phyloP scores from a whole-genome alignment of 2,329 filamentous ascomycete species.

The Elsinoe australis region DNA sequence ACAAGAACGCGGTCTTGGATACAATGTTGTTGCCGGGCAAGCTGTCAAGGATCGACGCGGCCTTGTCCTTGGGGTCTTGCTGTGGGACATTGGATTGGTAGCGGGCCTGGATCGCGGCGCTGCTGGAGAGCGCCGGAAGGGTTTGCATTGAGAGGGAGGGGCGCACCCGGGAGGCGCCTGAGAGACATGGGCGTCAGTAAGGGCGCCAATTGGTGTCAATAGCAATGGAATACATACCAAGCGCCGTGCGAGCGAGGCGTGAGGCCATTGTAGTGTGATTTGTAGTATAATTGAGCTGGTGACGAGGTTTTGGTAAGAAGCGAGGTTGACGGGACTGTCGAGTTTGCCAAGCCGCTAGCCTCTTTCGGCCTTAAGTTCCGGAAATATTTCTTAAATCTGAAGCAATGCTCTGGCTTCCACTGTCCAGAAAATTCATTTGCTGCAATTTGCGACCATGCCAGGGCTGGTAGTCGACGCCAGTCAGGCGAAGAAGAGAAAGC shows the following conservation, averaged over 20 bases:
- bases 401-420: background rate
- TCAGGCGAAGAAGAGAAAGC: conserved; percentile 39
- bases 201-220: conserved; percentile 23
- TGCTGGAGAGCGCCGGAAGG: conserved; percentile 64
- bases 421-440: too few species aligned
- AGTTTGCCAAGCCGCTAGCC: conserved; percentile 11
- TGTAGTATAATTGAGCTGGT: conserved; percentile 26
- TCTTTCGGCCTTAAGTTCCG: background rate
- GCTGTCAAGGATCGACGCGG: conserved; percentile 86
- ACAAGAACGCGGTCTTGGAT: conserved; percentile 96
- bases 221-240: conserved; percentile 59
- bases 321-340: conserved; percentile 1
- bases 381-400: conserved; percentile 15
- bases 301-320: conserved; percentile 28
- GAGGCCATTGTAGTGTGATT: conserved; percentile 78
- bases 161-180: conserved; percentile 86
- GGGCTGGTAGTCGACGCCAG: conserved; percentile 24
- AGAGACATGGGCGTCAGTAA: conserved; percentile 35
- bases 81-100: conserved; percentile 59
- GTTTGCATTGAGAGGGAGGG: conserved; percentile 63
- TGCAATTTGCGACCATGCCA: conserved; percentile 30
- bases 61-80: conserved; percentile 93
- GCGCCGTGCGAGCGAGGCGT: conserved; percentile 88
- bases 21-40: conserved; percentile 86
- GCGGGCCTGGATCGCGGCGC: conserved; percentile 59